These are phyloP conservation scores for Maudiozyma bulderi DNA, from an alignment of 805 yeast species.

Conservation along the genomic window DNA sequence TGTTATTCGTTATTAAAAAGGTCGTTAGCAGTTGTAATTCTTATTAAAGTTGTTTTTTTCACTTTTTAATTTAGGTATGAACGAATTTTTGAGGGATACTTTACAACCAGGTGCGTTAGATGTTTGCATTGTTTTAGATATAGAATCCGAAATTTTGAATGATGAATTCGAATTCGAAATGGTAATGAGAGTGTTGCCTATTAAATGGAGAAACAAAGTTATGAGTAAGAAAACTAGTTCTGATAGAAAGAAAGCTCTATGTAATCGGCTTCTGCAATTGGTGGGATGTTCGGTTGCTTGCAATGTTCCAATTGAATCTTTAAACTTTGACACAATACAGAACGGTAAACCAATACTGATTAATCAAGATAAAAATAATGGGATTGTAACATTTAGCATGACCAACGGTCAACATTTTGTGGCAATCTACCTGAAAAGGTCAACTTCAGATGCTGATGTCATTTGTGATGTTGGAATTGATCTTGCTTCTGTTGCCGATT, in stretches of 20 bases:
- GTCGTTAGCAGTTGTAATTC: no score
- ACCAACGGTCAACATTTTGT: slow-evolving; percentile 48
- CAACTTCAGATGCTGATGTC: background rate
- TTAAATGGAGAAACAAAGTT: slow-evolving; percentile 35
- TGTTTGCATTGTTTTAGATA: slow-evolving; percentile 5
- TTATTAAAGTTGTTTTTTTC: no score
- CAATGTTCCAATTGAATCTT: slow-evolving; percentile 5
- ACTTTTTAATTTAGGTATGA: background rate
- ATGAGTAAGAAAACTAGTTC: slow-evolving; percentile 30
- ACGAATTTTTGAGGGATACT: background rate
- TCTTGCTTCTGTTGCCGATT: slow-evolving; percentile 31
- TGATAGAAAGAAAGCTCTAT: slow-evolving; percentile 33
- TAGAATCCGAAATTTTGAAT: slow-evolving; percentile 7
- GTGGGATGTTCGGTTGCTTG: slow-evolving; percentile 31
- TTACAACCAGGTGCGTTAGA: background rate
- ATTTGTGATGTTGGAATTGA: slow-evolving; percentile 39
- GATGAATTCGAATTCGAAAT: slow-evolving; percentile 38
- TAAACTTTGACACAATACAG: slow-evolving; percentile 27
- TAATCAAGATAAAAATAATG: slow-evolving; percentile 4
- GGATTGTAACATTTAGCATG: slow-evolving; percentile 43
- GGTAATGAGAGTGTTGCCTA: slow-evolving; percentile 37
- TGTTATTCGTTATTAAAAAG: no score
- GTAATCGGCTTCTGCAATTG: slow-evolving; percentile 38
- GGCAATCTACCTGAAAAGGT: slow-evolving; percentile 34
- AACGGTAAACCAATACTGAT: slow-evolving; percentile 51